Evolutionary conservation across 129 eudicot species (phyloP).

Genomic region (Flaveria robusta): DNA sequence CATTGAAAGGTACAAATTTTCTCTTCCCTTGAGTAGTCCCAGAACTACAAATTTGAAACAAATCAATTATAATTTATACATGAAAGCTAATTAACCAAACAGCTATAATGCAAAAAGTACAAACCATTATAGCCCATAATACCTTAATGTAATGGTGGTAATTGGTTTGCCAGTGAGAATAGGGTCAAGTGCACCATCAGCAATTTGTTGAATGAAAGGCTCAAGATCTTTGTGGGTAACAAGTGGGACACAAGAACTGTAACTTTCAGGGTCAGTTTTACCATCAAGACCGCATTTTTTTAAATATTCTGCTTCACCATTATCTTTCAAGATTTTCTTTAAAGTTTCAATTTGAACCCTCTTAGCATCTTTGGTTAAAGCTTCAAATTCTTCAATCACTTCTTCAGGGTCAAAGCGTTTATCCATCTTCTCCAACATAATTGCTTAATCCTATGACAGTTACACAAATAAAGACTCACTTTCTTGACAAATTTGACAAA

Average conservation of each 20-base stretch:
- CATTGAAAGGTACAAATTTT: constrained; percentile 85
- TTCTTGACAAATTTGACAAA: constrained; percentile 16
- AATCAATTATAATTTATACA: constrained; percentile 1
- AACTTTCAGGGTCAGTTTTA: constrained; percentile 70
- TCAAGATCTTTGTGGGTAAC: constrained; percentile 73
- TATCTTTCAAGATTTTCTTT: constrained; percentile 71
- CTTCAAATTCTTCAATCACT: constrained; percentile 71
- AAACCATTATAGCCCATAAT: constrained; percentile 6
- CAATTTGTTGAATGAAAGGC: constrained; percentile 71
- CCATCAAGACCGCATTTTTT: constrained; percentile 71
- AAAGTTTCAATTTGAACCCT: constrained; percentile 74
- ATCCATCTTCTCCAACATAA: constrained; percentile 60
- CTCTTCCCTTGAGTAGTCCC: constrained; percentile 96
- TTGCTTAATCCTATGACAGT: constrained; percentile 13
- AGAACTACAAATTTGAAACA: constrained; percentile 54
- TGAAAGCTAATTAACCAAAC: constrained; percentile 20
- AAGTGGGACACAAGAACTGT: constrained; percentile 68
- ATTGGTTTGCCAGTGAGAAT: constrained; percentile 70
- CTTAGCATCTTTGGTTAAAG: constrained; percentile 64
- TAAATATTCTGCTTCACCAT: constrained; percentile 71
- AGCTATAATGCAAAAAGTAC: constrained; percentile 20
- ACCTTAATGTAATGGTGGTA: constrained; percentile 74
- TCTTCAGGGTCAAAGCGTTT: constrained; percentile 48
- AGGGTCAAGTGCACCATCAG: constrained; percentile 60
- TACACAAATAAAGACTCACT: background rate